Base-by-base conservation (phyloP, 306 rosid species). In the Argentina anserina region DNA sequence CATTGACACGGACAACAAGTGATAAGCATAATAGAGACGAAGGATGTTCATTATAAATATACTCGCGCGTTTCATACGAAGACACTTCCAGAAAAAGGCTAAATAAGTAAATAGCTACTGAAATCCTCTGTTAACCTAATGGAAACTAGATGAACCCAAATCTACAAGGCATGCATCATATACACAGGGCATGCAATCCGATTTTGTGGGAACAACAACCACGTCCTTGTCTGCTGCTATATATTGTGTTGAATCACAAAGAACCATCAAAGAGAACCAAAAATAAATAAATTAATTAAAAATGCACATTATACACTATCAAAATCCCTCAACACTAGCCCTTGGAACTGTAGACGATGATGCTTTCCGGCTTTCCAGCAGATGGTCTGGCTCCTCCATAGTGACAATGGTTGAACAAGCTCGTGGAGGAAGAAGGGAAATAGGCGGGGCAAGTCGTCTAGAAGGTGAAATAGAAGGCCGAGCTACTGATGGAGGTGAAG, bases 271-370 rank as follows among this genome's bases (percentile, higher is more conserved):
- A 70, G 74, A 72, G 65, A 76, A 74, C 78, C 70, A 87, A 65
- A 65, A 78, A 73, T 45, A 42, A 80, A 9, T 62, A 67, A 84
- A 67, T 49, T 52, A 58, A 65, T 60, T 49, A 82, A 39, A 13
- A 82, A 76, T 67, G 80, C 75, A 70, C 82, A 84, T 79, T 85
- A 88, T 89, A 77, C 80, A 89, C 87, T 76, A 64, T 94, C 96
- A 94, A 81, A 85, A 94, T 76, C 99, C 99, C 83, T 91, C 97
- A 12, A 91, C 93, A 70, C 96, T 86, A 65, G 92, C 78, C 81
- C 97, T 84, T 65, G 91, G 80, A 25, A 89, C 62, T 0, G 89
- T 75, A 4, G 98, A 84, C 11, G 97, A 86, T 1, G 90, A 89
- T 14, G 97, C 88, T 81, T 81, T 94, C 75, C 88, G 92, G 84